Evolutionary conservation across 2,329 filamentous ascomycete genomes (phyloP).

Genomic region (Aspergillus flavus): DNA sequence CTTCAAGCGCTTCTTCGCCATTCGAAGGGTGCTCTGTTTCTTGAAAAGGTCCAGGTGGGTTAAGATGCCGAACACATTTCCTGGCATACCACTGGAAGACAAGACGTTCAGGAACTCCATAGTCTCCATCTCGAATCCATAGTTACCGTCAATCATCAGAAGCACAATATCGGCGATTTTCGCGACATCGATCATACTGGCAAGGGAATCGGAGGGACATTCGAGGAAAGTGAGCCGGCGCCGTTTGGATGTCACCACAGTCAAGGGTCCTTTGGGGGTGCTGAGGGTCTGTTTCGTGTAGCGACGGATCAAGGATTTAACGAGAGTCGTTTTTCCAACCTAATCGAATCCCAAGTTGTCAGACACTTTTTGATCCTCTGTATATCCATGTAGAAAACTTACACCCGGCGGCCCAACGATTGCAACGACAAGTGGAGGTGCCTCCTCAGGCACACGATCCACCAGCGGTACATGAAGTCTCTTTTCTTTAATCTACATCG

Average conservation of each 20-base stretch:
- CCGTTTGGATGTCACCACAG: slow-evolving; percentile 94
- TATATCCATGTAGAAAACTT: slow-evolving; percentile 26
- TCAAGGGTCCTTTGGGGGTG: slow-evolving; percentile 87
- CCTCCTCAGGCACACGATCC: slow-evolving; percentile 92
- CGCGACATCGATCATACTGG: slow-evolving; percentile 94
- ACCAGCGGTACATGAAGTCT: slow-evolving; percentile 94
- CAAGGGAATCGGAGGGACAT: slow-evolving; percentile 90
- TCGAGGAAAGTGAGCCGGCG: slow-evolving; percentile 94
- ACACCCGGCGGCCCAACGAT: slow-evolving; percentile 95
- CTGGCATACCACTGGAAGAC: slow-evolving; percentile 94
- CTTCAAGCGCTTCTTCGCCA: slow-evolving; percentile 95
- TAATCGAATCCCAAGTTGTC: slow-evolving; percentile 23
- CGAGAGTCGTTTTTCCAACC: slow-evolving; percentile 86
- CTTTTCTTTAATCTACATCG: slow-evolving; percentile 83
- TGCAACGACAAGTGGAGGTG: slow-evolving; percentile 86
- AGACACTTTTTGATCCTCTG: not conserved
- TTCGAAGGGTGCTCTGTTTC: slow-evolving; percentile 87
- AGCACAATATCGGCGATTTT: slow-evolving; percentile 98
- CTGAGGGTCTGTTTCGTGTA: slow-evolving; percentile 96
- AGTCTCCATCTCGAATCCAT: slow-evolving; percentile 99
- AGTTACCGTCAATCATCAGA: slow-evolving; percentile 98
- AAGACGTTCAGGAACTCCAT: slow-evolving; percentile 98
- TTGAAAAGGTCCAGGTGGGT: slow-evolving; percentile 95
- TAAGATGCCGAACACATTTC: slow-evolving; percentile 95
- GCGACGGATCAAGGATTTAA: slow-evolving; percentile 90